These are phyloP conservation scores for Exophiala spinifera DNA, from an alignment of 2,329 filamentous ascomycete species.

Conservation along the genomic window DNA sequence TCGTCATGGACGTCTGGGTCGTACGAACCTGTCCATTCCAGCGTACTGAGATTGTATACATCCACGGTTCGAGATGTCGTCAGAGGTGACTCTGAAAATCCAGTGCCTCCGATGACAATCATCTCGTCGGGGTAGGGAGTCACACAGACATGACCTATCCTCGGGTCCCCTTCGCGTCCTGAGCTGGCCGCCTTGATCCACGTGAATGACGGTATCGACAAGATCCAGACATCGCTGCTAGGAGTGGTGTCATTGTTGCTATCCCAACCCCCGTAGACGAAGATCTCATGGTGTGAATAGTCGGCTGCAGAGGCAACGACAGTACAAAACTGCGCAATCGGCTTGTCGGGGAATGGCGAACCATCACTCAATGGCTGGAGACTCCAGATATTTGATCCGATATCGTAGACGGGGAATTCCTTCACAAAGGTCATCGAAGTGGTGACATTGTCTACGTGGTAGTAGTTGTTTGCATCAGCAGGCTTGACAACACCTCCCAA, in stretches of 20 bases:
- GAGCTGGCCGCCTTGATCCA: not conserved
- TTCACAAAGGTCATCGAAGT: slow-evolving; percentile 29
- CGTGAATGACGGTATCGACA: slow-evolving; percentile 28
- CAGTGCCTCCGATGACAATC: slow-evolving; percentile 37
- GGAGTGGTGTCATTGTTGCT: slow-evolving; percentile 22
- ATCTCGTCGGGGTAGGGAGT: slow-evolving; percentile 49
- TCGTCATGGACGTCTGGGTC: slow-evolving; percentile 31
- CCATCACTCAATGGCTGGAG: slow-evolving; percentile 35
- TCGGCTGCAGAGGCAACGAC: slow-evolving; percentile 38
- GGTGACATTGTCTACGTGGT: slow-evolving; percentile 3
- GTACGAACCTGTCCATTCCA: slow-evolving; percentile 34
- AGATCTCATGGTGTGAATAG: slow-evolving; percentile 36
- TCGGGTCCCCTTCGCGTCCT: slow-evolving; percentile 14
- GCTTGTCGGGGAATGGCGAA: slow-evolving; percentile 30
- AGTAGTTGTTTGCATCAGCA: slow-evolving; percentile 9
- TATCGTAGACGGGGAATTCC: slow-evolving; percentile 38
- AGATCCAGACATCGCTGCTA: slow-evolving; percentile 34
- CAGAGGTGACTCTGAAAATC: not conserved
- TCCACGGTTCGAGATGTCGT: slow-evolving; percentile 39
- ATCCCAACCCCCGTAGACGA: slow-evolving; percentile 36
- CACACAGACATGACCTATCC: slow-evolving; percentile 34
- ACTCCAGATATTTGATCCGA: slow-evolving; percentile 36
- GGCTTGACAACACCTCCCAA: slow-evolving; percentile 36
- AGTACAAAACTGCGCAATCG: slow-evolving; percentile 40
- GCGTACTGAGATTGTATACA: slow-evolving; percentile 40